phyloP scores from a whole-genome alignment of 768 basidiomycete species.

The Rhizopogon roseolus region DNA sequence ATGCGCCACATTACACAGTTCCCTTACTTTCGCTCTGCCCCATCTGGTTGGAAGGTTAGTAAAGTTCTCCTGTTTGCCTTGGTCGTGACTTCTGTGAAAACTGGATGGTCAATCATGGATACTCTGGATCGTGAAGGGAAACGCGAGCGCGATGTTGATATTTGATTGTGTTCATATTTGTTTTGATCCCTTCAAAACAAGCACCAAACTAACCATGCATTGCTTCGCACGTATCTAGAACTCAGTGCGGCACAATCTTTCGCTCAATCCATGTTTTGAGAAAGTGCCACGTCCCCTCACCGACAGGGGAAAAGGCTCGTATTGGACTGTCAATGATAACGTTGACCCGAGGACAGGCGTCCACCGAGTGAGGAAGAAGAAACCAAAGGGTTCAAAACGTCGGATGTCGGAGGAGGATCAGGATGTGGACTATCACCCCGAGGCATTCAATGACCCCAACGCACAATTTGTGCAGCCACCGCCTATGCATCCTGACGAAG shows the following conservation, averaged over 20 bases:
- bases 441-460: constrained; percentile 51
- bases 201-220: constrained; percentile 17
- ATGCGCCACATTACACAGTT: constrained; percentile 44
- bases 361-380: constrained; percentile 86
- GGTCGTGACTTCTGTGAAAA: background rate
- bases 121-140: constrained; percentile 5
- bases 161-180: constrained; percentile 59
- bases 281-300: constrained; percentile 90
- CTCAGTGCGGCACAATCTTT: constrained; percentile 87
- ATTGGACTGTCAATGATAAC: constrained; percentile 90
- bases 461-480: constrained; percentile 49
- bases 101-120: constrained; percentile 2
- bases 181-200: constrained; percentile 36
- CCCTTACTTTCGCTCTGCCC: constrained; percentile 83
- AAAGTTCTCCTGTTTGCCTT: background rate
- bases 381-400: constrained; percentile 52
- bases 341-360: constrained; percentile 88
- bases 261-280: constrained; percentile 87
- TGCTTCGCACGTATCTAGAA: constrained; percentile 45
- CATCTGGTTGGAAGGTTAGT: constrained; percentile 89
- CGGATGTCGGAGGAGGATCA: constrained; percentile 50
- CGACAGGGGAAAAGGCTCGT: constrained; percentile 86
- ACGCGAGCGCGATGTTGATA: constrained; percentile 61
- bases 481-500: constrained; percentile 55
- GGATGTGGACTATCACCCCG: constrained; percentile 61